Percentiles rank a stretch among this genome's conserved stretches.
Evolutionary conservation across 164 flowering plant species (phyloP).

Genomic region (Santalum album): DNA sequence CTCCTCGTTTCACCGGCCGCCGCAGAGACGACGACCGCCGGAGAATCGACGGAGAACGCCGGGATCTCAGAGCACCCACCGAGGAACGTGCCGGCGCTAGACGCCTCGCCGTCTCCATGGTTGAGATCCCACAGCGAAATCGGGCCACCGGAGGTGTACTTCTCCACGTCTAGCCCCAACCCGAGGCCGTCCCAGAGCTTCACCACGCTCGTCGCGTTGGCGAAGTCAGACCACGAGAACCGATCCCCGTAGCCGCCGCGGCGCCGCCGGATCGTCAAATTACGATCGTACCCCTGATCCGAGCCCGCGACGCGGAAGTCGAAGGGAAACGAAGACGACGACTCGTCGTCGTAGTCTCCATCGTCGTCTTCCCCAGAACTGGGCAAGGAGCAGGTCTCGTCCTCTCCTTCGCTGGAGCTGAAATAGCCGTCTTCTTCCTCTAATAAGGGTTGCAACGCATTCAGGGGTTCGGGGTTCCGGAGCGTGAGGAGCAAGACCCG

Average conservation of each 20-base stretch:
- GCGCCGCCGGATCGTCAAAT: no score
- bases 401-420: no score
- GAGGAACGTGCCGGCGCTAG: conserved; percentile 14
- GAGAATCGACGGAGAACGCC: conserved; percentile 16
- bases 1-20: conserved; percentile 11
- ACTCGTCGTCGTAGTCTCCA: conserved; percentile 25
- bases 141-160: no score
- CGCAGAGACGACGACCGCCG: conserved; percentile 34
- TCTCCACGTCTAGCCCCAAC: no score
- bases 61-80: conserved; percentile 6
- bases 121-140: no score
- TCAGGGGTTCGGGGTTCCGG: conserved; percentile 3
- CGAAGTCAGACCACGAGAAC: conserved; percentile 43
- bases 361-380: conserved; percentile 10
- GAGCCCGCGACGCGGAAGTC: conserved; percentile 28
- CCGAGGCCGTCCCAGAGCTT: conserved; percentile 86
- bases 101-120: no score
- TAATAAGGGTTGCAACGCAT: no score
- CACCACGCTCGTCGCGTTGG: conserved; percentile 49
- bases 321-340: no score
- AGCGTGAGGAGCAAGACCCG: conserved; percentile 23
- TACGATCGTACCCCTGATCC: conserved; percentile 17
- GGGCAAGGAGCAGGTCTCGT: conserved; percentile 15
- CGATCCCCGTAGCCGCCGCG: no score
- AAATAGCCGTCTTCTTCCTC: neutral